Base-by-base conservation (phyloP, 805 yeast species). In the Cyberlindnera nakhonratchasimensis region DNA sequence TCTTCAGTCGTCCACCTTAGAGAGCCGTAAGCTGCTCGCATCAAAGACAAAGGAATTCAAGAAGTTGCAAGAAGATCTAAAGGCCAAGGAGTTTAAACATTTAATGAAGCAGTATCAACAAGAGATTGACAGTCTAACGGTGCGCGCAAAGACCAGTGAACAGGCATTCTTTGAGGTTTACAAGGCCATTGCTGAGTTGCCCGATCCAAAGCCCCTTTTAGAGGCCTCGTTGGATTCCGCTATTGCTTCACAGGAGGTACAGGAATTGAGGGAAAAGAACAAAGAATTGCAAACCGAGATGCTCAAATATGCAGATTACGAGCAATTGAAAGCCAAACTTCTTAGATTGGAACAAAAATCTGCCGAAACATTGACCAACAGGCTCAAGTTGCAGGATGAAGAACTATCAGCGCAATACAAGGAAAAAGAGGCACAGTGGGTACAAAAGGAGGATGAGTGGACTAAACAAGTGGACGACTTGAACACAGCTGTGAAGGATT, bases 171-270 rank as follows among this genome's bases (percentile, higher is more conserved):
- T 89, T 59, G 79, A 80, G 16, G 70, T 86, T 18, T 91, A 91
- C 66, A 70, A 86, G 42, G 70, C 79, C 13, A 66, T 91, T 5
- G 86, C 89, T 5, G 96, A 90, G 60, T 90, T 95, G 0, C 97
- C 97, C 0, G 97, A 91, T 65, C 98, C 98, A 1, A 77, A 74
- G 47, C 95, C 96, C 5, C 62, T 90, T 31, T 65, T 91, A 44
- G 85, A 84, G 52, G 73, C 79, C 29, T 77, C 90, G 1, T 58
- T 85, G 21, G 86, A 81, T 37, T 75, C 86, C 5, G 77, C 83
- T 7, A 62, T 72, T 4, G 73, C 75, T 16, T 68, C 73, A 1
- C 67, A 73, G 17, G 87, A 85, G 39, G 65, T 74, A 6, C 73
- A 71, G 3, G 62, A 63, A 9, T 62, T 85, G 37, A 71, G 72